Evolutionary conservation across 148 eudicot species (phyloP).

Genomic region (Dysphania ambrosioides): DNA sequence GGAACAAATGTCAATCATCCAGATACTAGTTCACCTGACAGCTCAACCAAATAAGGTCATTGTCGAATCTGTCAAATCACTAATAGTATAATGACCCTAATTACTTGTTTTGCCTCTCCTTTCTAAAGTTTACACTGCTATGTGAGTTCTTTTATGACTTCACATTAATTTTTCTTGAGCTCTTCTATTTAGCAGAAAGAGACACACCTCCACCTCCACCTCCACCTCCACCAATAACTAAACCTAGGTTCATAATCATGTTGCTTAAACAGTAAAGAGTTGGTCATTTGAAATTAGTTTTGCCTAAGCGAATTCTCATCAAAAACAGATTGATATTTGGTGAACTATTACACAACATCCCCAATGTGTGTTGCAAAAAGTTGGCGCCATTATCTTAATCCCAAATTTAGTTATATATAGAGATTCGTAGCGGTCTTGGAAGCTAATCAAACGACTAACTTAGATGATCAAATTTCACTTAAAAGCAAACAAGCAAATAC

Average conservation of each 20-base stretch:
- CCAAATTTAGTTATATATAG: too few species aligned
- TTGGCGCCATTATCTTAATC: too few species aligned
- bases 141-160: background rate
- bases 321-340: background rate
- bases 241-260: background rate
- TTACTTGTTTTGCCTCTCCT: background rate
- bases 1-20: conserved; percentile 4
- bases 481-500: too few species aligned
- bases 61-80: conserved; percentile 1
- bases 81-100: background rate
- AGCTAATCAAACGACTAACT: too few species aligned
- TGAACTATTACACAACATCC: background rate
- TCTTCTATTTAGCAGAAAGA: background rate
- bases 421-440: too few species aligned
- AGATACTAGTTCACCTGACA: background rate
- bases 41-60: conserved; percentile 8
- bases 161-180: conserved; percentile 7
- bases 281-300: background rate
- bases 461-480: too few species aligned
- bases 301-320: background rate
- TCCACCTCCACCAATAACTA: too few species aligned
- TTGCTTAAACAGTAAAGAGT: background rate
- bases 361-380: too few species aligned
- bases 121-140: background rate
- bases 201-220: background rate